These are phyloP conservation scores for Maudiozyma turicensis DNA, from an alignment of 805 yeast species.

Conservation along the genomic window DNA sequence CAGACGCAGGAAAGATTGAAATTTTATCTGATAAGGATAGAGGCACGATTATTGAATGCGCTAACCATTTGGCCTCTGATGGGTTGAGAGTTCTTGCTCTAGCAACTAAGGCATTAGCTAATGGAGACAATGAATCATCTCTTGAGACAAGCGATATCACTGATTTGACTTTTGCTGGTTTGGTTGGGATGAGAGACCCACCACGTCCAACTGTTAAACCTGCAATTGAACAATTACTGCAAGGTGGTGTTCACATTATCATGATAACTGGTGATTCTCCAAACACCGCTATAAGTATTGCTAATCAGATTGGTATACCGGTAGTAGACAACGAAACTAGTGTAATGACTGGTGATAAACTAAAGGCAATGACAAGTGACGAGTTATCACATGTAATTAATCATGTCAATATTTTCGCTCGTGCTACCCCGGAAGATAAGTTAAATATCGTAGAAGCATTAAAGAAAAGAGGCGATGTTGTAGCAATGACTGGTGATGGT, in stretches of 20 bases:
- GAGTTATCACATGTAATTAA: constrained; percentile 66
- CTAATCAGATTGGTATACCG: constrained; percentile 84
- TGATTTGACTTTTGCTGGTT: constrained; percentile 67
- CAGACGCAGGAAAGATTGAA: constrained; percentile 47
- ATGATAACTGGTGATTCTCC: constrained; percentile 97
- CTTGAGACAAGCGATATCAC: constrained; percentile 36
- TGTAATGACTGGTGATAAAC: constrained; percentile 75
- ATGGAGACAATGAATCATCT: constrained; percentile 22
- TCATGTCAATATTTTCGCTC: constrained; percentile 80
- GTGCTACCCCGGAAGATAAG: constrained; percentile 93
- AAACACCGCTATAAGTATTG: constrained; percentile 76
- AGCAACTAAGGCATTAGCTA: constrained; percentile 40
- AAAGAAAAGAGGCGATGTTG: constrained; percentile 85
- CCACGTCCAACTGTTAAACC: constrained; percentile 79
- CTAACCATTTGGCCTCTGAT: constrained; percentile 59
- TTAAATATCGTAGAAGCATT: constrained; percentile 82
- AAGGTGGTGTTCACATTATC: constrained; percentile 93
- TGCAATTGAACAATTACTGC: constrained; percentile 65
- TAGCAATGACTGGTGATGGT: constrained; percentile 99
- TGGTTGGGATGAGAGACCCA: constrained; percentile 95
- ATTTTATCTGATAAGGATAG: constrained; percentile 45
- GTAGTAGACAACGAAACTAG: constrained; percentile 49
- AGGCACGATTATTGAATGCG: constrained; percentile 41
- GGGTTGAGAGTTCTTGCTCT: constrained; percentile 83
- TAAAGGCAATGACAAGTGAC: constrained; percentile 64